Base-by-base conservation (phyloP, 345 rosid species). In the Aethionema arabicum region DNA sequence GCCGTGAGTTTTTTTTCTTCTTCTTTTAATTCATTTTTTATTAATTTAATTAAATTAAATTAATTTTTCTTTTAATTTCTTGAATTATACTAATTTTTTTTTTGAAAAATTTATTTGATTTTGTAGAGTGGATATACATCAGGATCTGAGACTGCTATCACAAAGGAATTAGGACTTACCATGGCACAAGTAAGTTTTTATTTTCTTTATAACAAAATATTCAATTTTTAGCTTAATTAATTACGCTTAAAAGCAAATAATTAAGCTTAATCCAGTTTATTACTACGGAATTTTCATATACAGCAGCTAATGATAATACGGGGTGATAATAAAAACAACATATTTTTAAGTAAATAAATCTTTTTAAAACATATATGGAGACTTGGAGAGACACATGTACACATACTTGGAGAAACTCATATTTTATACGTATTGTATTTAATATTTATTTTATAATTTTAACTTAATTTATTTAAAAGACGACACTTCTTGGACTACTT, bases 121-220 rank as follows among this genome's bases (percentile, higher is more conserved):
- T 38, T 44, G 40, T 66, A 85, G 89, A 6, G 39, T 49, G 88
- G 87, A 38, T 87, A 79, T 59, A 78, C 88, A 33, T 79, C 86
- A 31, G 83, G 88, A 0, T 78, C 85, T 1, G 81, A 83, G 52
- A 59, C 76, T 33, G 84, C 71, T 30, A 87, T 87, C 51, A 72
- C 52, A 63, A 56, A 77, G 40, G 87, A 85, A 29, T 58, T 87
- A 49, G 84, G 77, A 35, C 85, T 91, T 41, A 77, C 91, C 10
- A 53, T 79, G 5, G 79, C 81, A 49, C 64, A 36, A 45, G 87
- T 85, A 61, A 69, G 76, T 66, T 21, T 21, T 3, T 8, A 0
- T 53, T 8, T 15, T 32, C 5, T 3, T n/a, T 30, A 16, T 4
- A 29, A 16, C 4, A 27, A 11, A 8, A 27, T 53, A 30, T 3